A percentile compares a stretch with the other conserved stretches of the same genome.
Evolutionary conservation across 2,329 filamentous ascomycete genomes (phyloP).

Genomic region (Beauveria pseudobassiana): DNA sequence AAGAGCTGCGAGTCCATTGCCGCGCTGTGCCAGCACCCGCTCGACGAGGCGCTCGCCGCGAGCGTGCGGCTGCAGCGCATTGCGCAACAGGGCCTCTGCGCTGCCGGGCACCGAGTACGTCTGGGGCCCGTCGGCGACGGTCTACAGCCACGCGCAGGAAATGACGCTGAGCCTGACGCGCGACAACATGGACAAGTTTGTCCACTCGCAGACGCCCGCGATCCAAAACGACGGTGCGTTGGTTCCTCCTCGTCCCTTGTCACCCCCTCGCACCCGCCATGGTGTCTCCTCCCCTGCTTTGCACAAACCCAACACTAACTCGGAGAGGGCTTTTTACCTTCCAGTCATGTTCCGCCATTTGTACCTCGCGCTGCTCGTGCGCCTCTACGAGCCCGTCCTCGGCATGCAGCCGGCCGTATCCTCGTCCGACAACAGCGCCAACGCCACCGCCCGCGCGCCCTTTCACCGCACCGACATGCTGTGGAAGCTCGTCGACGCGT

Average conservation of each 20-base stretch:
- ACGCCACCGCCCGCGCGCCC: neutral
- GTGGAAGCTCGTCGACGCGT: slow-evolving; percentile 6
- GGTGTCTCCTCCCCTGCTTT: too few species aligned
- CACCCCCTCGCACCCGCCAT: neutral
- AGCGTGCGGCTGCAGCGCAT: slow-evolving; percentile 2
- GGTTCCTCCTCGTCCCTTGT: too few species aligned
- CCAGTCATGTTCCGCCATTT: slow-evolving; percentile 13
- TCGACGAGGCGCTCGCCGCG: neutral
- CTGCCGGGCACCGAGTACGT: slow-evolving; percentile 2
- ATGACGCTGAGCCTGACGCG: slow-evolving; percentile 4
- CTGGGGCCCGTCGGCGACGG: neutral
- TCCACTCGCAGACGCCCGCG: neutral
- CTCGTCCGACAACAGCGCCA: neutral
- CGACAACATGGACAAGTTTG: slow-evolving; percentile 5
- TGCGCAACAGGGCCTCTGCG: neutral
- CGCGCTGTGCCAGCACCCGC: slow-evolving; percentile 1
- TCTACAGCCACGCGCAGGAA: neutral
- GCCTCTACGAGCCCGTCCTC: slow-evolving; percentile 25
- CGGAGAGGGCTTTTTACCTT: neutral
- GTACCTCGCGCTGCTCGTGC: slow-evolving; percentile 20
- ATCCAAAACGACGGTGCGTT: neutral
- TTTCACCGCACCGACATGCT: slow-evolving; percentile 8
- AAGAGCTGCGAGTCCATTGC: slow-evolving; percentile 6
- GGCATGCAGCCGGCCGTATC: slow-evolving; percentile 15
- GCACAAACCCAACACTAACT: neutral